Evolutionary conservation across 2,329 filamentous ascomycete genomes (phyloP).

Genomic region (Aspergillus brunneoviolaceus): DNA sequence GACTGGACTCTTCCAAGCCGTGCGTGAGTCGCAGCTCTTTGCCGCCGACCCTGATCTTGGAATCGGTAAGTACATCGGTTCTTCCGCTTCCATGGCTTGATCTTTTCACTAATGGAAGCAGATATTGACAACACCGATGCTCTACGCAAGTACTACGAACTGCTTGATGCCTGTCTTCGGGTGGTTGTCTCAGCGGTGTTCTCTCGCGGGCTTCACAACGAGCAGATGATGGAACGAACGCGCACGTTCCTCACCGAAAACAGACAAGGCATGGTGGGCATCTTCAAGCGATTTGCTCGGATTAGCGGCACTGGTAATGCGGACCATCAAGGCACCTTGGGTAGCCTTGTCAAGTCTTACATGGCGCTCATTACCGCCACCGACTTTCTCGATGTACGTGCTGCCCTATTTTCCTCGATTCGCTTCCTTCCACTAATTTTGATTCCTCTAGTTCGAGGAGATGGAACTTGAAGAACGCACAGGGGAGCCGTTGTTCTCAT

Average conservation of each 20-base stretch:
- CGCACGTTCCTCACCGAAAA: slow-evolving; percentile 79
- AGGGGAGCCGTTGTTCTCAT: slow-evolving; percentile 36
- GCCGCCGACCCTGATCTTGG: slow-evolving; percentile 89
- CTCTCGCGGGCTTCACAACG: slow-evolving; percentile 77
- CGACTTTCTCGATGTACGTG: slow-evolving; percentile 77
- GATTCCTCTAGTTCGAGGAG: slow-evolving; percentile 43
- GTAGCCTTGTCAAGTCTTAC: slow-evolving; percentile 80
- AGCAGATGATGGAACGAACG: slow-evolving; percentile 68
- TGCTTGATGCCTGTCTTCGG: slow-evolving; percentile 76
- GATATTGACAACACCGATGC: slow-evolving; percentile 68
- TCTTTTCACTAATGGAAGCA: slow-evolving; percentile 25
- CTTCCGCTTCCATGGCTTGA: not conserved
- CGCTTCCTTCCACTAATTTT: slow-evolving; percentile 14
- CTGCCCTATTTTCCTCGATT: too few species aligned
- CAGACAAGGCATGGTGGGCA: slow-evolving; percentile 77
- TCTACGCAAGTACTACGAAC: slow-evolving; percentile 76
- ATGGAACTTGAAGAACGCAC: slow-evolving; percentile 33
- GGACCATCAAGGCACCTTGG: slow-evolving; percentile 61
- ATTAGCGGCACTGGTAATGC: slow-evolving; percentile 58
- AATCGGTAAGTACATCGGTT: slow-evolving; percentile 51
- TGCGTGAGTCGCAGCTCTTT: slow-evolving; percentile 83
- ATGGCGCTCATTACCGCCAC: slow-evolving; percentile 80
- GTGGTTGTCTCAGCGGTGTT: slow-evolving; percentile 81
- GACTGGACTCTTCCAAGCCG: slow-evolving; percentile 77
- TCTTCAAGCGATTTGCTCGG: slow-evolving; percentile 85